phyloP scores from a whole-genome alignment of 768 basidiomycete species.

The Boletus fagicola region DNA sequence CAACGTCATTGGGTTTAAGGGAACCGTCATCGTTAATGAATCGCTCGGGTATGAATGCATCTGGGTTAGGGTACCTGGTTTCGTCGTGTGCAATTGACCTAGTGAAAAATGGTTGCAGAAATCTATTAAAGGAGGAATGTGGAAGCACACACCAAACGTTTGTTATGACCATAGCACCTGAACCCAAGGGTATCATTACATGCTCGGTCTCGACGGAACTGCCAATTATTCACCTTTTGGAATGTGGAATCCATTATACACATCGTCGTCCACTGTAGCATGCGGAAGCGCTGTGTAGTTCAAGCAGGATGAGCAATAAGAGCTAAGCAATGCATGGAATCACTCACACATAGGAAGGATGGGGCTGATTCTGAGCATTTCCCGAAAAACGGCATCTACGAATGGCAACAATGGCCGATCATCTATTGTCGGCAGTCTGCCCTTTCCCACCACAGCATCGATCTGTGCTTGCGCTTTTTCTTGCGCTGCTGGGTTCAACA shows the following conservation, averaged over 20 bases:
- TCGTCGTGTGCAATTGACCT: constrained; percentile 20
- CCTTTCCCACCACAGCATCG: constrained; percentile 4
- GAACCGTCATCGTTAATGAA: constrained; percentile 33
- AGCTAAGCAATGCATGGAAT: background rate
- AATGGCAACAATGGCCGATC: constrained; percentile 10
- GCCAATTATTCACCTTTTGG: constrained; percentile 32
- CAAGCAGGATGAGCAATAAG: background rate
- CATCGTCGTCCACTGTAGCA: constrained; percentile 35
- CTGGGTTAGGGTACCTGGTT: constrained; percentile 35
- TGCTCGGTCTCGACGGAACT: background rate
- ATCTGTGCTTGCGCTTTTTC: constrained; percentile 12
- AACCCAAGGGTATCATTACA: background rate
- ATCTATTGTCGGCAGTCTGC: constrained; percentile 6
- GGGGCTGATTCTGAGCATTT: background rate
- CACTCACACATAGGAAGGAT: constrained; percentile 1
- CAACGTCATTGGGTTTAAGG: constrained; percentile 11
- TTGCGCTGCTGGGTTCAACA: constrained; percentile 2
- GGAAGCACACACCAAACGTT: constrained; percentile 8
- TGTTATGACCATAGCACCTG: constrained; percentile 8
- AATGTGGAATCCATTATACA: constrained; percentile 47
- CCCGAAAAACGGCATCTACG: constrained; percentile 8
- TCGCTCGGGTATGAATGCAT: constrained; percentile 39
- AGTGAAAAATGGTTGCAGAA: too few relatives aligned
- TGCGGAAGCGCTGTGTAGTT: constrained; percentile 25
- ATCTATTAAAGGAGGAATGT: rapidly evolving